Conservation (phyloP, 2,329 filamentous ascomycete species). For the Dendrostoma leiphaemia region DNA sequence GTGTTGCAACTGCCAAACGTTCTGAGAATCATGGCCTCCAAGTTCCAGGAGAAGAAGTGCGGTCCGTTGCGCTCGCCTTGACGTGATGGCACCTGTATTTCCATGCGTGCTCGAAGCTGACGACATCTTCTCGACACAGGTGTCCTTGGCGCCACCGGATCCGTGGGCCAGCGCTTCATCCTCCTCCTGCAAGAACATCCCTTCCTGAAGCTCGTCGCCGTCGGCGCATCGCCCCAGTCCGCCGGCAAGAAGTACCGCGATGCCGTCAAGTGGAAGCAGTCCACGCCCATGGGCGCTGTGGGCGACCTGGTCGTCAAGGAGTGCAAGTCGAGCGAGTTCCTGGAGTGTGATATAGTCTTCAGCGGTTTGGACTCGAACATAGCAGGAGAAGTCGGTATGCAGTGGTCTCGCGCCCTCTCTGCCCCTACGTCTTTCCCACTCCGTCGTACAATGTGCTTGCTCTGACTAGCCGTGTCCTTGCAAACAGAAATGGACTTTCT, state of each 20-base stretch:
- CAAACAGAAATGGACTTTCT: conserved; percentile 81
- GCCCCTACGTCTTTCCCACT: neutral
- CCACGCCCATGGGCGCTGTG: conserved; percentile 74
- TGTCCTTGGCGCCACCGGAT: conserved; percentile 89
- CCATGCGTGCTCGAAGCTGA: conserved; percentile 6
- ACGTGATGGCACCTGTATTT: conserved; percentile 1
- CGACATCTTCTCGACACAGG: conserved; percentile 36
- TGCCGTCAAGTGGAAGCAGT: conserved; percentile 94
- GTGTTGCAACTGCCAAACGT: neutral
- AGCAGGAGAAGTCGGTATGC: conserved; percentile 82
- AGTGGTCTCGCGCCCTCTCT: neutral
- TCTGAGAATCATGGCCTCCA: conserved; percentile 28
- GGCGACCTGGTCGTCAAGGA: conserved; percentile 81
- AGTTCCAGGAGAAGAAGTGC: conserved; percentile 58
- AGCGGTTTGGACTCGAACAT: conserved; percentile 90
- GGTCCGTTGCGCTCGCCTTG: conserved; percentile 38
- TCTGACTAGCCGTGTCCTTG: conserved; percentile 10
- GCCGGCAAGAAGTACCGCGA: conserved; percentile 93
- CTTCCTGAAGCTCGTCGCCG: conserved; percentile 78
- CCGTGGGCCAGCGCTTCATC: conserved; percentile 93
- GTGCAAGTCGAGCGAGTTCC: conserved; percentile 79
- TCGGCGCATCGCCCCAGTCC: conserved; percentile 85
- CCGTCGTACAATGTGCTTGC: neutral
- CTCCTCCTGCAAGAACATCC: conserved; percentile 87
- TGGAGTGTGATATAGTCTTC: conserved; percentile 90